Conservation (phyloP, 768 basidiomycete genomes). For the Lactarius quietus region DNA sequence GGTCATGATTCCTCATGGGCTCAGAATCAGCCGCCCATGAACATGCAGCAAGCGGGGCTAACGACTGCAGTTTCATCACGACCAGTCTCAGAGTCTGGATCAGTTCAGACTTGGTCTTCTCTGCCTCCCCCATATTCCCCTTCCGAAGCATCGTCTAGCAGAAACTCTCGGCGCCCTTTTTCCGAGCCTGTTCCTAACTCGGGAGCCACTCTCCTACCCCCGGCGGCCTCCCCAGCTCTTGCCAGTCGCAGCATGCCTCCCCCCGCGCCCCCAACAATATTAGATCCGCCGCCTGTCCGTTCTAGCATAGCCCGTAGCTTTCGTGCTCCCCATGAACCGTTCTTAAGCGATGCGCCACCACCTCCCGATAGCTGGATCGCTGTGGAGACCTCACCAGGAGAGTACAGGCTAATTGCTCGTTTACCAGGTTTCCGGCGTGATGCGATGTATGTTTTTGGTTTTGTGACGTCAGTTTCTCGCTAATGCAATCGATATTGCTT, state of each 20-base stretch:
- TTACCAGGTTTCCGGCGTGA: conserved; percentile 67
- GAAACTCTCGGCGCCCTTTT: conserved; percentile 23
- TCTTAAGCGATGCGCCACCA: conserved; percentile 57
- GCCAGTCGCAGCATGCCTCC: conserved; percentile 28
- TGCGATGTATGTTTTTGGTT: conserved; percentile 46
- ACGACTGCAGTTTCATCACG: conserved; percentile 1
- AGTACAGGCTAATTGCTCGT: conserved; percentile 56
- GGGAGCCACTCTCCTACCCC: conserved; percentile 18
- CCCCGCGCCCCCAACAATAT: conserved; percentile 57
- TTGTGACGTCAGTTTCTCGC: conserved; percentile 3
- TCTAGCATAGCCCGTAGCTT: conserved; percentile 23
- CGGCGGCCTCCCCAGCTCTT: conserved; percentile 15
- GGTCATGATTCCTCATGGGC: conserved; percentile 23
- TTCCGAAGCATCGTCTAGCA: conserved; percentile 21
- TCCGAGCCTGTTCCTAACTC: conserved; percentile 22
- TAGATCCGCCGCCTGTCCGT: conserved; percentile 42
- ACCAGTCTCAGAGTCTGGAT: conserved; percentile 12
- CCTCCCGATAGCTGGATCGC: conserved; percentile 58
- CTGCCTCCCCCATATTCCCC: conserved; percentile 32
- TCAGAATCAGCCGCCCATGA: conserved; percentile 21
- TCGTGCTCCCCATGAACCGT: conserved; percentile 48
- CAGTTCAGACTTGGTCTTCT: conserved; percentile 19
- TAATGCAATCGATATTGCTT: conserved; percentile 10
- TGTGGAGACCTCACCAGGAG: conserved; percentile 54
- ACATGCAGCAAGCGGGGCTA: conserved; percentile 9